These are phyloP conservation scores for Inosperma sp. DNA, from an alignment of 768 basidiomycete species.

Conservation along the genomic window DNA sequence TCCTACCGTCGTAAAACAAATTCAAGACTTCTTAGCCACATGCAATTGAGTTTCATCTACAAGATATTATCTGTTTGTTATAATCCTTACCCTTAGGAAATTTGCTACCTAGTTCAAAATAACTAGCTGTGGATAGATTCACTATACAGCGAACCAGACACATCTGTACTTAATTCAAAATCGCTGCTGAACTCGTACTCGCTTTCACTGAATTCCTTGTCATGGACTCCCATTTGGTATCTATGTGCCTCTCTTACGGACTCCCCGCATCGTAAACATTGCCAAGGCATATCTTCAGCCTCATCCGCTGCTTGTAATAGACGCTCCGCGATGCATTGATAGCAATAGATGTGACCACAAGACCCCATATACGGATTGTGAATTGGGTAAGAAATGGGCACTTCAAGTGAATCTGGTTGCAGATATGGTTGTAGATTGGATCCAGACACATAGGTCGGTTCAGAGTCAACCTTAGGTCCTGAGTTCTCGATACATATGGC, in stretches of 20 bases:
- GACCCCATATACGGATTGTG: conserved; percentile 79
- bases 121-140: no score
- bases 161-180: conserved; percentile 47
- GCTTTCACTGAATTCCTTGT: conserved; percentile 36
- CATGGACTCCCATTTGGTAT: conserved; percentile 41
- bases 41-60: not conserved
- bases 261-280: conserved; percentile 76
- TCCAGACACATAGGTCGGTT: no score
- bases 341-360: conserved; percentile 88
- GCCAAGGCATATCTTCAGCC: conserved; percentile 57
- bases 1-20: conserved; percentile 67
- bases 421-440: no score
- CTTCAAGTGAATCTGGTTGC: no score
- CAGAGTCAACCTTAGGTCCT: conserved; percentile 52
- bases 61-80: no score
- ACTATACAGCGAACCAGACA: conserved; percentile 53
- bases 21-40: conserved; percentile 47
- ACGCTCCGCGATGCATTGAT: conserved; percentile 84
- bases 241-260: conserved; percentile 62
- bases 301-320: conserved; percentile 73
- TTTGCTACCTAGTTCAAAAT: conserved; percentile 33
- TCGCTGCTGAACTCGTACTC: conserved; percentile 60
- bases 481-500: conserved; percentile 86
- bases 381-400: conserved; percentile 59
- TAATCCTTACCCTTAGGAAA: not conserved